Conservation (phyloP, 331 rosid species). For the Dryas integrifolia region DNA sequence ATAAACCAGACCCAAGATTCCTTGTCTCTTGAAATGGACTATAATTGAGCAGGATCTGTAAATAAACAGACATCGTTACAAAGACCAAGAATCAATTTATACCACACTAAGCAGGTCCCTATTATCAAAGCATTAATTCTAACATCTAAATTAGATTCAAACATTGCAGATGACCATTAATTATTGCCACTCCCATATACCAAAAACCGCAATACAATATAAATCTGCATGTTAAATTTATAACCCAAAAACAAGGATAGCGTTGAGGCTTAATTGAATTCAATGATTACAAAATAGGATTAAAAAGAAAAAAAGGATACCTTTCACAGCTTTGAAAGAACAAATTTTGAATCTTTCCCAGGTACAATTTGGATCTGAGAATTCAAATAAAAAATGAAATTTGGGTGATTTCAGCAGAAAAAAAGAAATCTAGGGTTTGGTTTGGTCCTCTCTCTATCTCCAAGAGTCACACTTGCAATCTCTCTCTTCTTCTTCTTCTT, state of each 20-base stretch:
- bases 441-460: constrained; percentile 13
- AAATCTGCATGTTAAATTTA: neutral
- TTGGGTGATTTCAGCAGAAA: constrained; percentile 11
- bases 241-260: neutral
- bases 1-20: constrained; percentile 24
- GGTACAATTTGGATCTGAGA: constrained; percentile 31
- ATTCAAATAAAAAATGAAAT: neutral
- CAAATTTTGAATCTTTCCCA: constrained; percentile 26
- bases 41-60: constrained; percentile 36
- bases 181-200: neutral
- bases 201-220: neutral
- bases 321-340: constrained; percentile 24
- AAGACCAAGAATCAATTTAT: constrained; percentile 5
- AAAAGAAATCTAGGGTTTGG: constrained; percentile 53
- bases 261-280: constrained; percentile 5
- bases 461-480: constrained; percentile 36
- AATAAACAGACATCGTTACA: constrained; percentile 16
- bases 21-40: constrained; percentile 24
- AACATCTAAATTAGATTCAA: constrained; percentile 21
- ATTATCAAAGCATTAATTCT: constrained; percentile 24
- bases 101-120: constrained; percentile 11
- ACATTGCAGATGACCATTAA: constrained; percentile 8
- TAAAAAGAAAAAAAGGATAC: neutral
- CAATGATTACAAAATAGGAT: constrained; percentile 19
- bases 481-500: constrained; percentile 20